Base-by-base conservation (phyloP, 768 basidiomycete species). In the Clitopilus hobsonii region DNA sequence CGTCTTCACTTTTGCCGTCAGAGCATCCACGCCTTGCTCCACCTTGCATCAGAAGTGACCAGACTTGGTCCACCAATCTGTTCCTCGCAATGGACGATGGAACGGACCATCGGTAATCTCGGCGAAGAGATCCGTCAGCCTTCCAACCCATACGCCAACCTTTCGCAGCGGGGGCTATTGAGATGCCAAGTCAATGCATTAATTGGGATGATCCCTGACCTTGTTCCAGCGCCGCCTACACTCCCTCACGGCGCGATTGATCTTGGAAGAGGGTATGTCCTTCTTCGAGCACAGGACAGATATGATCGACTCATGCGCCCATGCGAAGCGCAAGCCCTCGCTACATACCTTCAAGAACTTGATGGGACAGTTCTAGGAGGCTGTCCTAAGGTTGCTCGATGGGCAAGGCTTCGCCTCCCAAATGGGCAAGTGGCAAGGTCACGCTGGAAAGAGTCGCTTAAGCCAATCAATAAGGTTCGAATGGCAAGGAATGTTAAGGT, bases 361-460 rank as follows among this genome's bases (percentile, higher is more conserved):
- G 45, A 54, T 51, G 56, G 51, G 38, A 27, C 18, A 38, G 38
- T 51, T 38, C 48, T 45, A 28, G 20, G 26, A 2, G 49, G 30
- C 23, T 22, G 28, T 14, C 30, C 26, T 24, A 45, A 24, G 20
- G 41, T 64, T 32, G 36, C 28, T 10, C 55, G 63, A 38, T 72
- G 70, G 71, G 68, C 68, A 26, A 63, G 69, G 6, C 58, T 74
- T 18, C 58, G 53, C 47, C 65, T 74, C 6, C 72, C 72, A 18
- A 76, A 71, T 63, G 69, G 70, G 1, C 73, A 74, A 56, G 65
- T 69, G 30, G 70, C 63, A 0, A 58, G 69, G 8, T 67, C 68
- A 6, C 47, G 52, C 6, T 74, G 68, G 70, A 70, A 69, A 53
- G 74, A 75, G 52, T 26, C 49, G 8, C 57, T 55, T 5, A 60